Evolutionary conservation across 2,329 filamentous ascomycete genomes (phyloP), one percentile per base, ranked within the genome.

Genomic region (Pezizomycotina sp.): DNA sequence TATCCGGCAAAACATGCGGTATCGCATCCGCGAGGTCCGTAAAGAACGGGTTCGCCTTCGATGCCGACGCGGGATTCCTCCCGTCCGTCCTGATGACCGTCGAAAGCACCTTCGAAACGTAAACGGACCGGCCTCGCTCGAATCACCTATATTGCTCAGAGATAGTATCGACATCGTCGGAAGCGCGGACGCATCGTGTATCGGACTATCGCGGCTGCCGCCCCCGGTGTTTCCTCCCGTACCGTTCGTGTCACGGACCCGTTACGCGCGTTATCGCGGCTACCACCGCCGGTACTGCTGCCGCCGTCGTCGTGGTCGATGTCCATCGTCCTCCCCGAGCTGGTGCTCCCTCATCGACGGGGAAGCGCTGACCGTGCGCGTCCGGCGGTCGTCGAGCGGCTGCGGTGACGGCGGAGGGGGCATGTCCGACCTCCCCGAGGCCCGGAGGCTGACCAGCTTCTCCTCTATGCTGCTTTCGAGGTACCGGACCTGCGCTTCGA

Each of bases 121-220:
- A 20, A 44, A 44, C 15, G 41, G 41, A 13, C 41, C 41, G 8
- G 41, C 39, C 29, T 44, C 41, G 16, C 40, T 44, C 8, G 41
- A 44, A 29, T 44, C 41, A n/a, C 41, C 41, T 10, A 44, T 44
- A 16, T 44, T 44, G 30, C 41, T 44, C 8, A 44, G 36, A n/a
- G 41, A 44, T 3, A 44, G 33, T 14, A 44, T 44, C 6, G 41
- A 44, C 41, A 44, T 44, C 14, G 41, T 44, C 3, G 41, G 41
- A 3, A 44, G 25, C 9, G 41, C 40, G n/a, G 41, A 44, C 10
- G 40, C 41, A 19, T 44, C 41, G 24, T 44, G 41, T 8, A n/a
- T n/a, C n/a, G n/a, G n/a, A n/a, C n/a, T n/a, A n/a, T n/a, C n/a
- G 39, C 36, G 25, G 40, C 40, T 3, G 41, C 41, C 8, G 41